Percentiles rank a stretch among this genome's conserved stretches.
Conservation (phyloP, 306 rosid genomes). For the Pterocarpus santalinus region DNA sequence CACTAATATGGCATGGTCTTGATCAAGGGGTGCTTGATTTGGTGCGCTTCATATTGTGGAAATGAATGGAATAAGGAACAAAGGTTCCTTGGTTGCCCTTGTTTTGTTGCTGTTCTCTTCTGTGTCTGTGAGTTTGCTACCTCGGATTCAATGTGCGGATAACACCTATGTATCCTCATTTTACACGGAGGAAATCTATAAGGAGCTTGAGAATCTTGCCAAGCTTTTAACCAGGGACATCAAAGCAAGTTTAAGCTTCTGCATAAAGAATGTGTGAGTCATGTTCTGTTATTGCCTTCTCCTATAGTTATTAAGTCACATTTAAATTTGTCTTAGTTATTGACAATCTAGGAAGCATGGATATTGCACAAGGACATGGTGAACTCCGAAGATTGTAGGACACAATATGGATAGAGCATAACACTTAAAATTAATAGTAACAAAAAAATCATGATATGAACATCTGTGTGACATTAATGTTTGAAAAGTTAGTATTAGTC, state of each 20-base stretch:
- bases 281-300: slow-evolving; percentile 1
- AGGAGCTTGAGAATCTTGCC: slow-evolving; percentile 60
- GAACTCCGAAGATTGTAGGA: neutral
- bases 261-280: slow-evolving; percentile 79
- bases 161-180: slow-evolving; percentile 44
- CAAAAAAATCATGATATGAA: neutral
- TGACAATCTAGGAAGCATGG: neutral
- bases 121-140: slow-evolving; percentile 46
- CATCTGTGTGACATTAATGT: neutral
- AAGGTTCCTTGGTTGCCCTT: slow-evolving; percentile 39
- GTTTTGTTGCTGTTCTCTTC: slow-evolving; percentile 41
- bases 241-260: slow-evolving; percentile 55
- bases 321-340: neutral
- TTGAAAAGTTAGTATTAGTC: neutral
- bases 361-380: no score
- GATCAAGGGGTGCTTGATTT: slow-evolving; percentile 42
- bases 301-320: neutral
- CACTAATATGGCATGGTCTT: slow-evolving; percentile 9
- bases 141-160: slow-evolving; percentile 48
- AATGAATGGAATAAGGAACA: slow-evolving; percentile 54
- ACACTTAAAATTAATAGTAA: neutral
- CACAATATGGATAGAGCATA: neutral
- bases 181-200: slow-evolving; percentile 53
- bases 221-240: slow-evolving; percentile 56
- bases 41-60: slow-evolving; percentile 46